These are phyloP conservation scores for Saccharomyces hybrid DNA, from an alignment of 1,139 yeast species.

Conservation along the genomic window DNA sequence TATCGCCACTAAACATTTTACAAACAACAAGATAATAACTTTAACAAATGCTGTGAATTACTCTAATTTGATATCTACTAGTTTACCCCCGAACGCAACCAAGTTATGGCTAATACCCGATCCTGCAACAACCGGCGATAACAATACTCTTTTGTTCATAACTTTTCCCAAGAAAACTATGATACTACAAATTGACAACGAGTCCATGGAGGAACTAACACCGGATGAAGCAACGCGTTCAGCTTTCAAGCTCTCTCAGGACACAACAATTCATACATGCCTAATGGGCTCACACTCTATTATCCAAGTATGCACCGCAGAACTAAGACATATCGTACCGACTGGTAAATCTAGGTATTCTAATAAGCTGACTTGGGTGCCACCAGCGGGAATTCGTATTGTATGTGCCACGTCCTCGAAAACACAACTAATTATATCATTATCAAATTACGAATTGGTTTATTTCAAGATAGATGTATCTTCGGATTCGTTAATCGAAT, in stretches of 20 bases:
- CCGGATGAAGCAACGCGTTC: slow-evolving; percentile 51
- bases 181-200: slow-evolving; percentile 26
- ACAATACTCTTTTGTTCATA: slow-evolving; percentile 32
- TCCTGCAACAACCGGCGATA: neutral
- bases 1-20: slow-evolving; percentile 21
- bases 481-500: slow-evolving; percentile 59
- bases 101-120: slow-evolving; percentile 23
- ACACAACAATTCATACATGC: slow-evolving; percentile 59
- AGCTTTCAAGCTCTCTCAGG: slow-evolving; percentile 39
- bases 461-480: slow-evolving; percentile 69
- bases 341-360: slow-evolving; percentile 17
- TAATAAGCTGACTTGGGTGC: slow-evolving; percentile 58
- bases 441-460: slow-evolving; percentile 66
- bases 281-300: slow-evolving; percentile 60
- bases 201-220: slow-evolving; percentile 64
- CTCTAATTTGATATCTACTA: slow-evolving; percentile 20
- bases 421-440: slow-evolving; percentile 59
- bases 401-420: slow-evolving; percentile 53
- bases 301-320: slow-evolving; percentile 66
- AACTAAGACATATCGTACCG: slow-evolving; percentile 56
- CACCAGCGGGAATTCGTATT: slow-evolving; percentile 72
- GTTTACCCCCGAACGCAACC: slow-evolving; percentile 22
- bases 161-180: slow-evolving; percentile 14
- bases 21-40: slow-evolving; percentile 27
- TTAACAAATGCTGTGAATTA: slow-evolving; percentile 21